Conservation (phyloP, 768 basidiomycete species). For the Podaxis sp. region DNA sequence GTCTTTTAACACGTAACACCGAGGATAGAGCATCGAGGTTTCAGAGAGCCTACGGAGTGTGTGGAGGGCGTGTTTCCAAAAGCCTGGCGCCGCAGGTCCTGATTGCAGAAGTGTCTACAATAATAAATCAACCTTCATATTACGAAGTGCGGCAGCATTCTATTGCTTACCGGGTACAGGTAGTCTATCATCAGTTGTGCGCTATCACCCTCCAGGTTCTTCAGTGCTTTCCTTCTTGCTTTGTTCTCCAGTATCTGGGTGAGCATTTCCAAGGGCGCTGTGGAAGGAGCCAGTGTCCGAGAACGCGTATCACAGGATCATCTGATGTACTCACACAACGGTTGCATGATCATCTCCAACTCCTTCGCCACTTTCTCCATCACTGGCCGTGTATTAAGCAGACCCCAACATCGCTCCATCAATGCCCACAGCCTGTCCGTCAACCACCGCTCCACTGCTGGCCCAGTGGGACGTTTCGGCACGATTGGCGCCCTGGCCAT, state of each 20-base stretch:
- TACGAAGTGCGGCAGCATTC: background rate
- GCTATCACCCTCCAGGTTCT: background rate
- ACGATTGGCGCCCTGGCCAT: slow-evolving; percentile 27
- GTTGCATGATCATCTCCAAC: background rate
- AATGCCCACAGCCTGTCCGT: slow-evolving; percentile 48
- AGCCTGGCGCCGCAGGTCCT: too few relatives aligned
- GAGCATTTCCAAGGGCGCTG: background rate
- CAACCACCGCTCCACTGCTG: slow-evolving; percentile 34
- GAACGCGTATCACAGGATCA: too few relatives aligned
- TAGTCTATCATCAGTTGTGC: background rate
- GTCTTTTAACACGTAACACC: background rate
- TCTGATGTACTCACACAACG: too few relatives aligned
- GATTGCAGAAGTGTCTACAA: too few relatives aligned
- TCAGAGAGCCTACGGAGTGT: background rate
- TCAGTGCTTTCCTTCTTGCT: background rate
- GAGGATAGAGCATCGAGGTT: background rate
- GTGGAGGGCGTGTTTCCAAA: background rate
- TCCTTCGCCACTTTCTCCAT: slow-evolving; percentile 35
- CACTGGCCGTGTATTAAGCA: slow-evolving; percentile 36
- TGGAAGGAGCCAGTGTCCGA: too few relatives aligned
- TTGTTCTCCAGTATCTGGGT: background rate
- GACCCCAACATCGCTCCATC: slow-evolving; percentile 47
- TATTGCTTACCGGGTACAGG: background rate
- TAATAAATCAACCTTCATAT: background rate
- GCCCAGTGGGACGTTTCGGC: slow-evolving; percentile 43